phyloP scores from a whole-genome alignment of 2,329 filamentous ascomycete species.

The Xylariaceae sp. region DNA sequence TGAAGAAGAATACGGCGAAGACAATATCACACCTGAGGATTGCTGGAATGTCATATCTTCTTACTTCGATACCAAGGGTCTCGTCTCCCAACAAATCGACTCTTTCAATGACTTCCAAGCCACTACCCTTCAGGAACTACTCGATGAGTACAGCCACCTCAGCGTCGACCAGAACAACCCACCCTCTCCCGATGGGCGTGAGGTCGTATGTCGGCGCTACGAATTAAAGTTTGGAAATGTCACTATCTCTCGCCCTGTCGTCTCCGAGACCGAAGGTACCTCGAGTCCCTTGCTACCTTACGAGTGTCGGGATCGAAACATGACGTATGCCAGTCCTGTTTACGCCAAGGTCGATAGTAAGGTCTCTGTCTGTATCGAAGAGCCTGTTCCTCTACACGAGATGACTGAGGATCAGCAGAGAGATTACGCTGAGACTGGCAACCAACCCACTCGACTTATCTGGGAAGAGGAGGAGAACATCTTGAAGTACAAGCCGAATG shows the following conservation, averaged over 20 bases:
- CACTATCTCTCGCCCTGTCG: conserved; percentile 85
- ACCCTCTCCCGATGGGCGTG: conserved; percentile 72
- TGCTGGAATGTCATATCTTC: conserved; percentile 98
- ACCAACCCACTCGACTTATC: conserved; percentile 62
- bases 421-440: conserved; percentile 61
- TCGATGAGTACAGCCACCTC: conserved; percentile 89
- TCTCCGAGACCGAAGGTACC: conserved; percentile 90
- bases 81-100: conserved; percentile 96
- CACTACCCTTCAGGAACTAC: conserved; percentile 91
- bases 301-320: conserved; percentile 92
- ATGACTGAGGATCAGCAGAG: conserved; percentile 70
- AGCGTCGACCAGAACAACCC: conserved; percentile 94
- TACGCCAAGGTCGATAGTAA: conserved; percentile 89
- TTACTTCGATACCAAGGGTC: conserved; percentile 94
- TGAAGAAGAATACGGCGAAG: conserved; percentile 71
- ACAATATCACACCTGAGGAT: conserved; percentile 90
- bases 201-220: conserved; percentile 87
- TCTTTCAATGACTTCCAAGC: conserved; percentile 98
- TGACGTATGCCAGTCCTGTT: conserved; percentile 92
- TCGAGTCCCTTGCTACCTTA: conserved; percentile 88
- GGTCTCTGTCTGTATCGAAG: conserved; percentile 82
- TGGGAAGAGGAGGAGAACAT: conserved; percentile 67
- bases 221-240: conserved; percentile 94
- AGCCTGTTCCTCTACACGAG: conserved; percentile 69
- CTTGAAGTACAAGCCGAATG: conserved; percentile 61